Evolutionary conservation across 345 rosid genomes (phyloP), one percentile per base, ranked within the genome.

Genomic region (Gossypium turneri): DNA sequence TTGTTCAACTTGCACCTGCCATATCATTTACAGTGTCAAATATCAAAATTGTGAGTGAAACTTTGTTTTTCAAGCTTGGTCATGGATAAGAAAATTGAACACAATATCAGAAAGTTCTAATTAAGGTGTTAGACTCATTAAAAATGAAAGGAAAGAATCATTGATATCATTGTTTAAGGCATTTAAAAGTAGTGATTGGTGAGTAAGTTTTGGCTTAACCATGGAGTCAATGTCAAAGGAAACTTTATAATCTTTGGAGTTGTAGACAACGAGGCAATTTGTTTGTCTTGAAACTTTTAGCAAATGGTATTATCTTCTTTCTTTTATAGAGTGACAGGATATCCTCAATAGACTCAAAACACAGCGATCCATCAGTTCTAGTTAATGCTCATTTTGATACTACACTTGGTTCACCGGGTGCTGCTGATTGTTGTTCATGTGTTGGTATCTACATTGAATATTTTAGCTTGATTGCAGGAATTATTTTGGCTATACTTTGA

Each of bases 351-450:
- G 80, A 89, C 81, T 83, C 92, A 70, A 83, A 50, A 62, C 94
- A 91, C 59, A 80, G 74, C 10, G 98, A 90, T 55, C 83, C 97
- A 12, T 88, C 99, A 6, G 92, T 95, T 80, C 79, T 95, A 81
- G 78, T 95, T 71, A 95, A 95, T 89, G 99, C 97, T 44, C 97
- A 95, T 86, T 95, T 84, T 82, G 99, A 95, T 74, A 85, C 97
- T 75, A 87, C 98, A 22, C 88, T 93, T 56, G 93, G 90, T 62
- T 95, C 99, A 8, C 94, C 97, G 9, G 99, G 99, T 77, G 99
- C 99, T 79, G 97, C 92, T 63, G 99, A 93, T 74, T 95, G 99
- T 81, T 98, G 86, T 72, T 89, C 99, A 67, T 93, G 99, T 78
- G 98, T 93, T 78, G 99, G 99, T 95, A 73, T 24, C 97, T 76